Evolutionary conservation across 768 basidiomycete genomes (phyloP).

Genomic region (Podaxis carcinomalis): DNA sequence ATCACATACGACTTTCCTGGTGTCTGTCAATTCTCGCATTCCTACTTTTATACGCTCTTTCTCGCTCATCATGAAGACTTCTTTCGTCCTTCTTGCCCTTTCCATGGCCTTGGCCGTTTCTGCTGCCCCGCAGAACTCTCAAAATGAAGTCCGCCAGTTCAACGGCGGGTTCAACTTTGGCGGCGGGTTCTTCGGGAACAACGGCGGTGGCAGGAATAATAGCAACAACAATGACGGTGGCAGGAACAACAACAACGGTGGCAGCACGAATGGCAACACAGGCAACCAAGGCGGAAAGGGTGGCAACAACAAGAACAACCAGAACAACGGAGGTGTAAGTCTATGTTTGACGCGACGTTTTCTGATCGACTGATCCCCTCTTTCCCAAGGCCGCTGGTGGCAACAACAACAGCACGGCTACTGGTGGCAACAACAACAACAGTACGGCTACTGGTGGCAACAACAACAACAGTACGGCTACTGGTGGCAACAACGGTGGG

Average conservation of each 20-base stretch:
- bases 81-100: conserved; percentile 23
- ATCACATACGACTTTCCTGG: conserved; percentile 6
- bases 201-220: conserved; percentile 1
- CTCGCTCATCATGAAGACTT: conserved; percentile 25
- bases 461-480: conserved; percentile 14
- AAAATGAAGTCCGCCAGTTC: neutral
- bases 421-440: neutral
- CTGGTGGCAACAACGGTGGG: conserved; percentile 11
- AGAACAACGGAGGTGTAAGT: conserved; percentile 11
- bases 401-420: conserved; percentile 10
- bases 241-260: conserved; percentile 13
- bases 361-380: neutral
- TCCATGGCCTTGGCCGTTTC: conserved; percentile 25
- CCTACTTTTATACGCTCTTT: conserved; percentile 19
- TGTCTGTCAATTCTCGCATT: conserved; percentile 18
- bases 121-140: conserved; percentile 15
- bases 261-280: neutral
- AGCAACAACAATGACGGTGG: conserved; percentile 8
- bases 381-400: conserved; percentile 2
- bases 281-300: conserved; percentile 6
- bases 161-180: neutral
- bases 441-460: conserved; percentile 2
- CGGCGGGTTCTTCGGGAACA: conserved; percentile 15
- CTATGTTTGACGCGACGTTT: neutral
- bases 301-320: conserved; percentile 2